Percentiles rank a stretch among this genome's conserved stretches.
Evolutionary conservation across 345 rosid genomes (phyloP).

Genomic region (Psidium guajava): DNA sequence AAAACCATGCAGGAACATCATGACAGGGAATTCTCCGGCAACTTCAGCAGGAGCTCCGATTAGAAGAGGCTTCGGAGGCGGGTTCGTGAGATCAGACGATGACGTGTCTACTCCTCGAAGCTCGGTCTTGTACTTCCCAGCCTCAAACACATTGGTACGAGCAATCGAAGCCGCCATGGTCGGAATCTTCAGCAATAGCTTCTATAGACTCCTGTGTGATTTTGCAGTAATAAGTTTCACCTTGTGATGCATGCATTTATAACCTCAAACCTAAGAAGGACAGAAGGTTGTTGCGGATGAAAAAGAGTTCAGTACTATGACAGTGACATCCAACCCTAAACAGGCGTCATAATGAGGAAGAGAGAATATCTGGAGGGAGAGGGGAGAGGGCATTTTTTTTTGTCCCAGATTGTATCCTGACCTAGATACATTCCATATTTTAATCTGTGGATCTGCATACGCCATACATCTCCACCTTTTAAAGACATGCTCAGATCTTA

Average conservation of each 20-base stretch:
- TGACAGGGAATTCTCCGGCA: slow-evolving; percentile 49
- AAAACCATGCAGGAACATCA: slow-evolving; percentile 73
- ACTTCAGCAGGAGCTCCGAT: slow-evolving; percentile 51
- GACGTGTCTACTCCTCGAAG: background rate
- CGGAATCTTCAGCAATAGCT: background rate
- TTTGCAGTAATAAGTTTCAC: background rate
- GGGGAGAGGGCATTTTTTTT: no score
- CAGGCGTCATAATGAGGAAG: no score
- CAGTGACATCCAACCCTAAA: no score
- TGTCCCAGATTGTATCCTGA: no score
- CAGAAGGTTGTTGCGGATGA: no score
- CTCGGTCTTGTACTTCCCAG: background rate
- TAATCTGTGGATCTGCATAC: no score
- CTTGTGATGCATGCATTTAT: background rate
- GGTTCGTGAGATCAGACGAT: background rate
- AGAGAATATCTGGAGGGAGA: no score
- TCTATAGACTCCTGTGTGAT: background rate
- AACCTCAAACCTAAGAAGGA: no score
- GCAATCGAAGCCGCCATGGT: background rate
- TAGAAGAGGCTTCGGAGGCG: slow-evolving; percentile 36
- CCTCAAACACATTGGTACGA: background rate
- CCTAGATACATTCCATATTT: no score
- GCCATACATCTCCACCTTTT: no score
- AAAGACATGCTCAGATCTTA: no score
- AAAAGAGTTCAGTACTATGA: no score